phyloP scores from a whole-genome alignment of 106 monocot species.

The Cymbidium sinense region DNA sequence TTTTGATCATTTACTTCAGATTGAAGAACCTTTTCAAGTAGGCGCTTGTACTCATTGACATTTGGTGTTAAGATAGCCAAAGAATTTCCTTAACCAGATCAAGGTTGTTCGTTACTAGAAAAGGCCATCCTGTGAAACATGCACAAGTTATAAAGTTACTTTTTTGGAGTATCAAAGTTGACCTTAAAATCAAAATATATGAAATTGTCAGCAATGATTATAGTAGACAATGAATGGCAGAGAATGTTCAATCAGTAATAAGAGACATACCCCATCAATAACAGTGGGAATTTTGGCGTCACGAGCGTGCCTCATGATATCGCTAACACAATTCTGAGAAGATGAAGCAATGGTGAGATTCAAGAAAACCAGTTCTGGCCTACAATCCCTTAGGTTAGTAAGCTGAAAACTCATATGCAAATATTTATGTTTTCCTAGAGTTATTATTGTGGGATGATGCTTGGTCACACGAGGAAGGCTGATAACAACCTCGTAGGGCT shows the following conservation, averaged over 20 bases:
- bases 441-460: too few relatives aligned
- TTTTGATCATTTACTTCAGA: slow-evolving; percentile 53
- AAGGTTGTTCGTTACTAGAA: slow-evolving; percentile 79
- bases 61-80: slow-evolving; percentile 87
- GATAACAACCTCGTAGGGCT: too few relatives aligned
- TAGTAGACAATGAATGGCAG: neutral
- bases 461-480: too few relatives aligned
- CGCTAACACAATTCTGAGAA: slow-evolving; percentile 64
- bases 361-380: neutral
- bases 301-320: slow-evolving; percentile 69
- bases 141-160: too few relatives aligned
- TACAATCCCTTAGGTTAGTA: neutral
- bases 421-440: too few relatives aligned
- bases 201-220: neutral
- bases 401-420: neutral
- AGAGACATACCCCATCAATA: slow-evolving; percentile 75
- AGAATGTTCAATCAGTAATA: neutral
- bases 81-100: slow-evolving; percentile 51
- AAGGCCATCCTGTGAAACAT: slow-evolving; percentile 68
- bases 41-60: slow-evolving; percentile 85
- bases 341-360: neutral
- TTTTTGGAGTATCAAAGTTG: too few relatives aligned
- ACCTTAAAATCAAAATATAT: too few relatives aligned
- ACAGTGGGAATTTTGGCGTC: slow-evolving; percentile 61
- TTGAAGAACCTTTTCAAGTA: slow-evolving; percentile 64